phyloP scores from a whole-genome alignment of 768 basidiomycete genomes.

The Agrocybe pediades region DNA sequence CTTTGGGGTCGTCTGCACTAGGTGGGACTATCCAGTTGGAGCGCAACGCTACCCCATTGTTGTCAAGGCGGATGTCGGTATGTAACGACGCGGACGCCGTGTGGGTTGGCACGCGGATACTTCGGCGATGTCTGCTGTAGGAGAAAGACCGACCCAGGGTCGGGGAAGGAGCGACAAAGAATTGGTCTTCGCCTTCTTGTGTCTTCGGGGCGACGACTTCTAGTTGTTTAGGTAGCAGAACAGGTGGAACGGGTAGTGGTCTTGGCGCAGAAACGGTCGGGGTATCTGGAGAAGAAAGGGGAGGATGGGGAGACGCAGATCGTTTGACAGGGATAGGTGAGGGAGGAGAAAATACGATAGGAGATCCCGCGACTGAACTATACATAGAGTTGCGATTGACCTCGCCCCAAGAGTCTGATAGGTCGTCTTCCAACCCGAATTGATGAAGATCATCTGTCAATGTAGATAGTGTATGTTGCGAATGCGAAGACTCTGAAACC shows the following conservation, averaged over 20 bases:
- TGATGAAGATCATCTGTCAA: conserved; percentile 25
- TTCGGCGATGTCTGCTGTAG: conserved; percentile 11
- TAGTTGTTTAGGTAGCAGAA: not conserved
- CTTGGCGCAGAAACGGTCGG: not conserved
- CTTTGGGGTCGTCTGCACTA: conserved; percentile 8
- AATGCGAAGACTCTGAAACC: conserved; percentile 13
- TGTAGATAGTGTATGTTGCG: conserved; percentile 15
- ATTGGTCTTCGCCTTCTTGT: conserved; percentile 11
- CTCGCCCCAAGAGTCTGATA: conserved; percentile 23
- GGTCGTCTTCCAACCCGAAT: conserved; percentile 21
- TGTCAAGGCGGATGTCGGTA: conserved; percentile 3
- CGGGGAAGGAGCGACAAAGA: conserved; percentile 12
- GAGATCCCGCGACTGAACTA: conserved; percentile 24
- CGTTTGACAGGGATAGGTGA: conserved; percentile 17
- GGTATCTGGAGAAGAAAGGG: not conserved
- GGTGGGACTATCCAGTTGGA: conserved; percentile 18
- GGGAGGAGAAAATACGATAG: conserved; percentile 31
- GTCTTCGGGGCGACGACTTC: conserved; percentile 6
- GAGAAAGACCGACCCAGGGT: conserved; percentile 24
- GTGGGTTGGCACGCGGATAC: conserved; percentile 9
- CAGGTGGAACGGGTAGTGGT: not conserved
- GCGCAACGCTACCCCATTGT: conserved; percentile 2
- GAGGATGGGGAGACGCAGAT: not conserved
- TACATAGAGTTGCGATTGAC: conserved; percentile 7
- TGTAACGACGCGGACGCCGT: conserved; percentile 12